Evolutionary conservation across 2,329 filamentous ascomycete species (phyloP).

Genomic region (Metarhizium album): DNA sequence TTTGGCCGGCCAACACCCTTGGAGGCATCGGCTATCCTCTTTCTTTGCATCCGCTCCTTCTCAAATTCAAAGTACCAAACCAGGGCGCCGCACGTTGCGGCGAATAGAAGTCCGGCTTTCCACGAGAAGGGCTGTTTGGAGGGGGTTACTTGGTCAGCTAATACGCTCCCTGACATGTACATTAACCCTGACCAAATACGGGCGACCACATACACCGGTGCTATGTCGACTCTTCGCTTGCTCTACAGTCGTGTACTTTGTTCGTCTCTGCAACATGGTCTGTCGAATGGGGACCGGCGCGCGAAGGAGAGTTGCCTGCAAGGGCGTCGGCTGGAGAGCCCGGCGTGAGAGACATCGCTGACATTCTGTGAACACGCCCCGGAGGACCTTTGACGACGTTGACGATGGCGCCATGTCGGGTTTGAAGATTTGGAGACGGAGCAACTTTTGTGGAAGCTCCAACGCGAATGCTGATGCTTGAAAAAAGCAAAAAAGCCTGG

Average conservation of each 20-base stretch:
- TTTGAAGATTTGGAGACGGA: neutral
- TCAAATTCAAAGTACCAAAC: constrained; percentile 89
- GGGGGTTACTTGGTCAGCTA: constrained; percentile 15
- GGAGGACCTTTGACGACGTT: constrained; percentile 24
- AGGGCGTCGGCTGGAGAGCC: constrained; percentile 23
- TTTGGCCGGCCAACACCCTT: constrained; percentile 91
- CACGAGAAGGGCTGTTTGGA: constrained; percentile 74
- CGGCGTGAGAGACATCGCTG: constrained; percentile 30
- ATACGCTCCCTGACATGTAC: neutral
- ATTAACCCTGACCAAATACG: neutral
- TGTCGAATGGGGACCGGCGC: constrained; percentile 21
- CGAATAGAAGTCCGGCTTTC: constrained; percentile 79
- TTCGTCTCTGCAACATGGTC: constrained; percentile 26
- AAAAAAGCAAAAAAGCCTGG: too few species aligned
- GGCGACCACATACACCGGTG: constrained; percentile 35
- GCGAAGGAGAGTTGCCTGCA: constrained; percentile 23
- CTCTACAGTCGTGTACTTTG: constrained; percentile 43
- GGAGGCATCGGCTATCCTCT: constrained; percentile 78
- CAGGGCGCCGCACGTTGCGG: constrained; percentile 64
- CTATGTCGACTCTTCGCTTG: constrained; percentile 48
- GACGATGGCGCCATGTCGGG: constrained; percentile 28
- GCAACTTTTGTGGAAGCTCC: neutral
- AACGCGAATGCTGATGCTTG: neutral
- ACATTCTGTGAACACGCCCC: constrained; percentile 23
- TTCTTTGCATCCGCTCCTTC: constrained; percentile 81